Evolutionary conservation across 2,329 filamentous ascomycete genomes (phyloP).

Genomic region (Alternaria atra): DNA sequence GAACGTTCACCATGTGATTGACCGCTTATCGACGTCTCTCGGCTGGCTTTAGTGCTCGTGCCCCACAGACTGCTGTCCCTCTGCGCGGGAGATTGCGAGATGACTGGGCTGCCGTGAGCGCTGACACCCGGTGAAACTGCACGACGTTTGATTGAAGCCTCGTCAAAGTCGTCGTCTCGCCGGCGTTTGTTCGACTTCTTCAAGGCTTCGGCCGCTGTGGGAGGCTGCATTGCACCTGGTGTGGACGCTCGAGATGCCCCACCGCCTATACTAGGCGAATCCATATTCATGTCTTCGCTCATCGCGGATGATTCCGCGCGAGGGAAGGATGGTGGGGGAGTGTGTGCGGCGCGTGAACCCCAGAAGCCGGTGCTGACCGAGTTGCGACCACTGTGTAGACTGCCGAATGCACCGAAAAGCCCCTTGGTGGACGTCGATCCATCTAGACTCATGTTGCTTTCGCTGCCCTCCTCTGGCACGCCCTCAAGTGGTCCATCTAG

Average conservation of each 20-base stretch:
- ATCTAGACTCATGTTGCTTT: conserved; percentile 66
- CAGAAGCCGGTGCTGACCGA: conserved; percentile 78
- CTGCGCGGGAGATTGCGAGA: conserved; percentile 81
- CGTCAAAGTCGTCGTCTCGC: conserved; percentile 90
- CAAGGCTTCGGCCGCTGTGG: conserved; percentile 52
- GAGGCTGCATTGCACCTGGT: conserved; percentile 48
- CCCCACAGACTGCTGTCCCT: conserved; percentile 76
- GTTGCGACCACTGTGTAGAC: conserved; percentile 79
- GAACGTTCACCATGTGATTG: conserved; percentile 61
- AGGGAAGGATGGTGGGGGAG: conserved; percentile 68
- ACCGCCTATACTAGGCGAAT: conserved; percentile 63
- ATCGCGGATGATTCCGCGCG: conserved; percentile 61
- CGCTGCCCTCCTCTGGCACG: conserved; percentile 68
- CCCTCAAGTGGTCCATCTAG: conserved; percentile 70
- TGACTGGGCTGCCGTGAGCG: conserved; percentile 85
- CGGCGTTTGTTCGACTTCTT: conserved; percentile 72
- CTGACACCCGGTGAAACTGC: conserved; percentile 93
- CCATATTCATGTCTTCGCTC: conserved; percentile 77
- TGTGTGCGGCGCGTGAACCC: conserved; percentile 70
- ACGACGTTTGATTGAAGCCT: conserved; percentile 85
- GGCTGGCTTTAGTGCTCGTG: conserved; percentile 70
- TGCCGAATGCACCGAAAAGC: conserved; percentile 73
- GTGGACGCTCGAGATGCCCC: conserved; percentile 49
- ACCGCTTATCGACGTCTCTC: conserved; percentile 63
- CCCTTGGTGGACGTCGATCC: conserved; percentile 52